These are phyloP conservation scores for Leccinum boreale DNA, from an alignment of 768 basidiomycete genomes.

Conservation along the genomic window DNA sequence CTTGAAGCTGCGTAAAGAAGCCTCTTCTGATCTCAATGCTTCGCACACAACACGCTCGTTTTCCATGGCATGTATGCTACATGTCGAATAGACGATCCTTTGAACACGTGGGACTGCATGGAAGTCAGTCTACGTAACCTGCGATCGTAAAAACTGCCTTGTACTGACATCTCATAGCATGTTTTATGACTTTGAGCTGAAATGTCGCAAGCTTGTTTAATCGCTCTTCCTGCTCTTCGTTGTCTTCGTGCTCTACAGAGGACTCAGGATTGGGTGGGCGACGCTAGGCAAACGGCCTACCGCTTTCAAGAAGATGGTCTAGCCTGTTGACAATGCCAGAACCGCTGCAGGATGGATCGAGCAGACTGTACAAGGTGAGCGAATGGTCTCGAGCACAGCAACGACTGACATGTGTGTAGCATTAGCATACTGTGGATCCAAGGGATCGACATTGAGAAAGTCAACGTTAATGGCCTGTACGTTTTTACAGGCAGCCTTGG, in stretches of 20 bases:
- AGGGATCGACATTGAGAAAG: conserved; percentile 78
- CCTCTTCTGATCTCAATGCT: conserved; percentile 72
- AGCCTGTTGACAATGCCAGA: conserved; percentile 90
- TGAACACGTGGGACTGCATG: conserved; percentile 66
- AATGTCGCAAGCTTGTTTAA: conserved; percentile 83
- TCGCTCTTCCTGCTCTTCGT: conserved; percentile 59
- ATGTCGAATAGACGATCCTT: conserved; percentile 96
- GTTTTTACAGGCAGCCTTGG: conserved; percentile 81
- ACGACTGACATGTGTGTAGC: conserved; percentile 83
- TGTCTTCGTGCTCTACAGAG: conserved; percentile 52
- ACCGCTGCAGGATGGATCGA: conserved; percentile 96
- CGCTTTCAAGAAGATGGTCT: conserved; percentile 76
- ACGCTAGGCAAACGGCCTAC: conserved; percentile 35
- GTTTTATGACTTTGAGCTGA: conserved; percentile 86
- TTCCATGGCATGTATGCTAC: conserved; percentile 86
- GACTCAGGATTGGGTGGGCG: conserved; percentile 1
- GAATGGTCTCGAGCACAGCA: background rate
- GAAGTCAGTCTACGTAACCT: conserved; percentile 7
- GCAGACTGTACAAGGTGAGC: conserved; percentile 48
- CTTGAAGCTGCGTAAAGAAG: conserved; percentile 52
- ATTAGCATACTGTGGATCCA: conserved; percentile 52
- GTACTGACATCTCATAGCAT: conserved; percentile 86
- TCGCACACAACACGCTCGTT: conserved; percentile 88
- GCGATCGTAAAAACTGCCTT: conserved; percentile 21
- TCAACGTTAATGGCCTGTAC: conserved; percentile 73